phyloP scores from a whole-genome alignment of 805 yeast species.

The Nakazawaea pomicola region DNA sequence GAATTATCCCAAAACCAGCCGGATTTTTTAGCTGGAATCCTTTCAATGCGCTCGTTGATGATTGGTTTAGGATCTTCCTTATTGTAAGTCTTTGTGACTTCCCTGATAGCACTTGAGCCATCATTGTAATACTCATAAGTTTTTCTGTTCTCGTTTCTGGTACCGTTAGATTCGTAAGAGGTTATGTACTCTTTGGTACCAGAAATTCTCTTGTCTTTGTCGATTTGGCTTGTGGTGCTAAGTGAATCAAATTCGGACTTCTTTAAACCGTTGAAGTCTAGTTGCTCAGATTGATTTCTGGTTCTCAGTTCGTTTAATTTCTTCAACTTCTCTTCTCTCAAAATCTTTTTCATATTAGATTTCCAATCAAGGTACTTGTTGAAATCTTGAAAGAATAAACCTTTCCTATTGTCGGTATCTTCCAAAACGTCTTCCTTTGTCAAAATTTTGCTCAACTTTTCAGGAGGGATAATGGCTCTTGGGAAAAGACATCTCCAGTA shows the following conservation, averaged over 20 bases:
- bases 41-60: conserved; percentile 19
- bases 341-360: conserved; percentile 43
- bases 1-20: conserved; percentile 28
- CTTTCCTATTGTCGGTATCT: conserved; percentile 39
- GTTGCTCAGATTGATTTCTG: conserved; percentile 14
- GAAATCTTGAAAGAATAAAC: conserved; percentile 59
- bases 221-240: background rate
- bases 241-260: background rate
- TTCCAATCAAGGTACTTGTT: conserved; percentile 67
- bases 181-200: conserved; percentile 34
- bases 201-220: conserved; percentile 22
- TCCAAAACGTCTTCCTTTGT: conserved; percentile 57
- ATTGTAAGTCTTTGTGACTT: conserved; percentile 32
- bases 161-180: conserved; percentile 36
- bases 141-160: conserved; percentile 34
- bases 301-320: conserved; percentile 13
- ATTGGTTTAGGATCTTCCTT: conserved; percentile 29
- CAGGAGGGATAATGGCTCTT: conserved; percentile 32
- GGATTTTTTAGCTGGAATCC: conserved; percentile 11
- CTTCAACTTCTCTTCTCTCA: conserved; percentile 31
- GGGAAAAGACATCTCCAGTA: conserved; percentile 92
- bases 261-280: conserved; percentile 1
- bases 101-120: conserved; percentile 35
- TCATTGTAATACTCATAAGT: conserved; percentile 34
- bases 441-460: conserved; percentile 30